These are phyloP conservation scores for Ustilago sp. DNA, from an alignment of 1,284 basidiomycete species.

Conservation along the genomic window DNA sequence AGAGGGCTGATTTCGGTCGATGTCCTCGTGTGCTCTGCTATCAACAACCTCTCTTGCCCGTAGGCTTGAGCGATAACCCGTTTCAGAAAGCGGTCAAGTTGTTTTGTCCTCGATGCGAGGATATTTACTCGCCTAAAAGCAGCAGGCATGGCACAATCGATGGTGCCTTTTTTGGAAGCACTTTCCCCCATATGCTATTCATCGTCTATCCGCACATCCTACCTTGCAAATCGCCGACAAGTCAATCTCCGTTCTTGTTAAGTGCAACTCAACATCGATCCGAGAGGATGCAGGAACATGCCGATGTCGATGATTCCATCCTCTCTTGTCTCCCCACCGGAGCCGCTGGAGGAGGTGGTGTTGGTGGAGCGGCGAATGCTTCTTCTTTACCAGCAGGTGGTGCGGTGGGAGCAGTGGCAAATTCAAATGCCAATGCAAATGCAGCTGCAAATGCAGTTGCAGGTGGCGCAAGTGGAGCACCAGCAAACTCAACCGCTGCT, in stretches of 20 bases:
- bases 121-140: conserved; percentile 68
- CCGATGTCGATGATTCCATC: conserved; percentile 50
- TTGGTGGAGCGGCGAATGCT: conserved; percentile 27
- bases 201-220: conserved; percentile 78
- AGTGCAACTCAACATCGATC: conserved; percentile 32
- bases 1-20: conserved; percentile 67
- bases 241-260: conserved; percentile 59
- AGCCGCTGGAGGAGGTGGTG: no score
- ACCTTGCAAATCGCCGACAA: conserved; percentile 70
- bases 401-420: conserved; percentile 17
- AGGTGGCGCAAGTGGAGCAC: conserved; percentile 10
- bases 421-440: conserved; percentile 10
- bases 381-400: conserved; percentile 13
- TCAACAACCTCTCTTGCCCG: conserved; percentile 64
- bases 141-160: conserved; percentile 68
- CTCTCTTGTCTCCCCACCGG: conserved; percentile 20
- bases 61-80: conserved; percentile 66
- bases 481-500: conserved; percentile 39
- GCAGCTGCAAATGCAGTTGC: conserved; percentile 19
- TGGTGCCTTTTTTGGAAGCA: conserved; percentile 68
- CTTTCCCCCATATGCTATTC: conserved; percentile 72
- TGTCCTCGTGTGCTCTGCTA: conserved; percentile 68
- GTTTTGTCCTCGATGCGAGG: conserved; percentile 68
- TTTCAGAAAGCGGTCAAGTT: conserved; percentile 69
- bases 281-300: conserved; percentile 73